These are phyloP conservation scores for Aureobasidium zeae DNA, from an alignment of 2,329 filamentous ascomycete genomes.

Conservation along the genomic window DNA sequence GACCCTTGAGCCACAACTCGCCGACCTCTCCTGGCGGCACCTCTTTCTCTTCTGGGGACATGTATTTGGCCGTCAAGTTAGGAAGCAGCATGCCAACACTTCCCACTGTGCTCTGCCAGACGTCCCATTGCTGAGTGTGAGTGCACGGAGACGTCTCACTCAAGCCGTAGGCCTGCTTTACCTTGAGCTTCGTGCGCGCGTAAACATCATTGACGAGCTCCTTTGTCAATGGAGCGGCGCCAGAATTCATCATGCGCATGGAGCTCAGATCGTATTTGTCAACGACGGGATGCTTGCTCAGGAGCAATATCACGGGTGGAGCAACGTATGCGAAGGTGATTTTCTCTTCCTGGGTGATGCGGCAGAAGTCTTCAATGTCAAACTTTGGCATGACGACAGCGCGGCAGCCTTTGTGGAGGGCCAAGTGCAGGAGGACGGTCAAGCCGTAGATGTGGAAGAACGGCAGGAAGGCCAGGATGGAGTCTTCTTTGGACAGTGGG, in stretches of 20 bases:
- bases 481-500: constrained; percentile 53
- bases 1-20: constrained; percentile 61
- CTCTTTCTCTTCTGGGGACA: constrained; percentile 52
- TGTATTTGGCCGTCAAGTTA: constrained; percentile 73
- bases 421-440: constrained; percentile 61
- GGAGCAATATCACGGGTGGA: constrained; percentile 70
- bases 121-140: constrained; percentile 58
- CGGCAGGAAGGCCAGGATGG: constrained; percentile 67
- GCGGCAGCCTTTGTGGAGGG: constrained; percentile 55
- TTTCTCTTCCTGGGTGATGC: constrained; percentile 61
- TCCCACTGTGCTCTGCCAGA: constrained; percentile 69
- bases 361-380: constrained; percentile 69
- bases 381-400: constrained; percentile 70
- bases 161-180: constrained; percentile 90
- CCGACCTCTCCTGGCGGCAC: constrained; percentile 52
- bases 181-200: constrained; percentile 61
- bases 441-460: constrained; percentile 89
- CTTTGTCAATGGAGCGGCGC: constrained; percentile 71
- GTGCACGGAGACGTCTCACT: constrained; percentile 78
- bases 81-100: constrained; percentile 69
- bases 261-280: constrained; percentile 71
- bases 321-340: constrained; percentile 76
- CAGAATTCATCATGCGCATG: constrained; percentile 76
- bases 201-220: constrained; percentile 73
- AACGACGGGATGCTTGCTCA: constrained; percentile 71